Evolutionary conservation across 139 green algal species (phyloP).

Genomic region (Chlorella ohadii): DNA sequence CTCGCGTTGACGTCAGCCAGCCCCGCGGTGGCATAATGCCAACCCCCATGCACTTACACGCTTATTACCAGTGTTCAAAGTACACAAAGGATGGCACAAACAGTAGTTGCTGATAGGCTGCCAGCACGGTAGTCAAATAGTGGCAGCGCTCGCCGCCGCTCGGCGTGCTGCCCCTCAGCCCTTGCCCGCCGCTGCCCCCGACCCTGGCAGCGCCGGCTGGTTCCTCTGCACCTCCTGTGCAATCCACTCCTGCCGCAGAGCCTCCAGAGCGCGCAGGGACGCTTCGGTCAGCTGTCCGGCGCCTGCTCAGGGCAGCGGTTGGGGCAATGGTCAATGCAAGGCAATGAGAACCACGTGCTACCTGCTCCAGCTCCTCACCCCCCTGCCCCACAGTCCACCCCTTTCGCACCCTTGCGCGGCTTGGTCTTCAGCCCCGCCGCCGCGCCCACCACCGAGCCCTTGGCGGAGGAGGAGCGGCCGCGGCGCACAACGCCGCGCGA

Average conservation of each 20-base stretch:
- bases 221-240: slow-evolving; percentile 10
- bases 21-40: too few species aligned
- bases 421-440: neutral
- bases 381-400: too few species aligned
- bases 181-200: neutral
- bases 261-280: slow-evolving; percentile 33
- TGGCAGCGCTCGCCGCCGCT: neutral
- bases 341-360: neutral
- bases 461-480: neutral
- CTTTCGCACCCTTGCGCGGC: neutral
- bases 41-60: too few species aligned
- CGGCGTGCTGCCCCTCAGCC: neutral
- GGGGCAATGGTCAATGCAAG: neutral
- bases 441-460: slow-evolving; percentile 5
- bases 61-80: too few species aligned
- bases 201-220: neutral
- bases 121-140: too few species aligned
- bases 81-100: too few species aligned
- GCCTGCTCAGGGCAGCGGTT: neutral
- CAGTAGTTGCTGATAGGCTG: too few species aligned
- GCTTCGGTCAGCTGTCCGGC: slow-evolving; percentile 12
- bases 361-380: neutral
- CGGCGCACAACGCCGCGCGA: slow-evolving; percentile 26
- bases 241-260: slow-evolving; percentile 45
- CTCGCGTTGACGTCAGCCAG: too few species aligned